phyloP scores from a whole-genome alignment of 2,329 filamentous ascomycete genomes.

The Ophiostoma ulmi region DNA sequence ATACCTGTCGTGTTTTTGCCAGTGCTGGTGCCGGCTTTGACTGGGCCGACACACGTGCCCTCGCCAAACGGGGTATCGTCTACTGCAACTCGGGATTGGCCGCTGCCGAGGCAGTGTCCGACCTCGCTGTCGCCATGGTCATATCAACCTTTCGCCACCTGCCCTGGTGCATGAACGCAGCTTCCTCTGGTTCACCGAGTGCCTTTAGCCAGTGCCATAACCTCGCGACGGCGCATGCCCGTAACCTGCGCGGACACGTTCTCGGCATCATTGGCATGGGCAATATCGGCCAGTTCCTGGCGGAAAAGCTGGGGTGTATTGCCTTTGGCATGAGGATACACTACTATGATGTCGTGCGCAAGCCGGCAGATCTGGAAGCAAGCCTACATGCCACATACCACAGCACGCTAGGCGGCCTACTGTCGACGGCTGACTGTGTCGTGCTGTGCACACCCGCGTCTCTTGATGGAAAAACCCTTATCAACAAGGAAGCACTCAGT shows the following conservation, averaged over 20 bases:
- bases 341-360: constrained; percentile 46
- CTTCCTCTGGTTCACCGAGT: not conserved
- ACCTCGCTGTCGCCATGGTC: constrained; percentile 65
- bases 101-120: constrained; percentile 66
- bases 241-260: constrained; percentile 49
- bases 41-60: constrained; percentile 50
- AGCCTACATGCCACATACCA: constrained; percentile 40
- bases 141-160: constrained; percentile 65
- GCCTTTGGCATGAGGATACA: constrained; percentile 54
- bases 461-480: constrained; percentile 24
- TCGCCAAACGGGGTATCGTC: constrained; percentile 42
- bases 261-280: constrained; percentile 58
- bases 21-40: constrained; percentile 62
- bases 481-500: constrained; percentile 32
- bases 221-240: constrained; percentile 39
- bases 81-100: constrained; percentile 71
- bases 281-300: constrained; percentile 49
- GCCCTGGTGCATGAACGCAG: constrained; percentile 55
- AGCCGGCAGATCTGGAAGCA: constrained; percentile 40
- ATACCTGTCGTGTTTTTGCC: constrained; percentile 55
- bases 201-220: not conserved
- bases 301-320: constrained; percentile 45
- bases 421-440: constrained; percentile 45
- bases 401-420: constrained; percentile 41
- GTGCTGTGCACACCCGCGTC: constrained; percentile 48